phyloP scores from a whole-genome alignment of 441 rosid genomes.

The Adansonia madagascariensis region DNA sequence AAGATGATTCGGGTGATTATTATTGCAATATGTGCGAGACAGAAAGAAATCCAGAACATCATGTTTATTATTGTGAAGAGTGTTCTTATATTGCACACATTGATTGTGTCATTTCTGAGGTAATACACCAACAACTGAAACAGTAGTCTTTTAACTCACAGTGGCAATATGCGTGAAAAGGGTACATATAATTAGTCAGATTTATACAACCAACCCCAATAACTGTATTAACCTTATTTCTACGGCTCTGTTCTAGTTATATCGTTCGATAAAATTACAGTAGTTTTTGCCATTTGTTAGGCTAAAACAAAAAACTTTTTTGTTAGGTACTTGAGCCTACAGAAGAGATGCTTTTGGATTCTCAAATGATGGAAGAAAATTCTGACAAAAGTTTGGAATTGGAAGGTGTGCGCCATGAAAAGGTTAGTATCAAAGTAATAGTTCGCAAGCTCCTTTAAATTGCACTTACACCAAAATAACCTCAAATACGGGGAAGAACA shows the following conservation, averaged over 20 bases:
- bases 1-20: neutral
- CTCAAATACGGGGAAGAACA: too few relatives aligned
- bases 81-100: neutral
- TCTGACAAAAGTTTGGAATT: neutral
- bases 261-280: neutral
- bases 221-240: too few relatives aligned
- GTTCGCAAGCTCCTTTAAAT: too few relatives aligned
- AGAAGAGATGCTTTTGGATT: neutral
- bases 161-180: neutral
- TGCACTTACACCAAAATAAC: too few relatives aligned
- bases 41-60: neutral
- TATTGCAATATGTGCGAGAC: conserved; percentile 7
- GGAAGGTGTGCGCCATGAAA: neutral
- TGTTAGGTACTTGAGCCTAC: neutral
- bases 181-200: neutral
- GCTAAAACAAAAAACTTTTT: neutral
- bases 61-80: neutral
- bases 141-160: too few relatives aligned
- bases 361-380: neutral
- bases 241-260: neutral
- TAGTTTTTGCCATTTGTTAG: neutral
- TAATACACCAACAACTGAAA: neutral
- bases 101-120: neutral
- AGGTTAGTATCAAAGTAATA: neutral
- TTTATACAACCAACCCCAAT: neutral